Evolutionary conservation across 2,329 filamentous ascomycete species (phyloP).

Genomic region (Torrubiella hemipterigena): DNA sequence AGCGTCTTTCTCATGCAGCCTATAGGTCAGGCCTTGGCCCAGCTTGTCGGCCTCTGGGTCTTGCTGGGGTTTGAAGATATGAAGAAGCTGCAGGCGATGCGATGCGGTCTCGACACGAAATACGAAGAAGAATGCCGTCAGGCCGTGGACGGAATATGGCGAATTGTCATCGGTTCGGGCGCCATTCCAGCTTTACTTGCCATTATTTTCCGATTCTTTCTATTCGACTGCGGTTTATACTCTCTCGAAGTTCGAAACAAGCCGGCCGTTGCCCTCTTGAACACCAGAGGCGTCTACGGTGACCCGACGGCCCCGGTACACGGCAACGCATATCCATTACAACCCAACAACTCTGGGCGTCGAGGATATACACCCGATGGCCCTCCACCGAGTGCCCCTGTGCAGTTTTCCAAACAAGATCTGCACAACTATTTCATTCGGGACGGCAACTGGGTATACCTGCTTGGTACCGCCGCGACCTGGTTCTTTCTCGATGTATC

Average conservation of each 20-base stretch:
- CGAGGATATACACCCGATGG: conserved; percentile 18
- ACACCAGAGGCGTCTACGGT: conserved; percentile 47
- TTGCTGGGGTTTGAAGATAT: conserved; percentile 31
- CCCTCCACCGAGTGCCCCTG: conserved; percentile 24
- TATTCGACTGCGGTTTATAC: conserved; percentile 55
- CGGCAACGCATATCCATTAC: conserved; percentile 12
- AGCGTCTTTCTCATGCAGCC: conserved; percentile 60
- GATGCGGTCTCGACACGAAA: conserved; percentile 33
- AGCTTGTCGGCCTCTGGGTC: conserved; percentile 46
- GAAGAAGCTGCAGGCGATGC: conserved; percentile 28
- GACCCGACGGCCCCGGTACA: conserved; percentile 14
- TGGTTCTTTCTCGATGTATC: conserved; percentile 46
- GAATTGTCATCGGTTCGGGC: conserved; percentile 54
- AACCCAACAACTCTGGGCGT: conserved; percentile 15
- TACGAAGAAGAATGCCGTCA: conserved; percentile 32
- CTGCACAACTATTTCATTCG: conserved; percentile 37
- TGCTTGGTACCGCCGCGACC: conserved; percentile 32
- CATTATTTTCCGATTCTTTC: conserved; percentile 53
- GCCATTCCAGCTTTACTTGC: conserved; percentile 52
- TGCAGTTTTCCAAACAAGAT: conserved; percentile 36
- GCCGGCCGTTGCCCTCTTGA: conserved; percentile 43
- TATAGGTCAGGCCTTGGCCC: conserved; percentile 52
- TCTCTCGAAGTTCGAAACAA: conserved; percentile 53
- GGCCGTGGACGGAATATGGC: conserved; percentile 49
- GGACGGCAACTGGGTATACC: conserved; percentile 33